Evolutionary conservation across 2,329 filamentous ascomycete genomes (phyloP), one percentile per base, ranked within the genome.

Genomic region (Trichoderma atroviride): DNA sequence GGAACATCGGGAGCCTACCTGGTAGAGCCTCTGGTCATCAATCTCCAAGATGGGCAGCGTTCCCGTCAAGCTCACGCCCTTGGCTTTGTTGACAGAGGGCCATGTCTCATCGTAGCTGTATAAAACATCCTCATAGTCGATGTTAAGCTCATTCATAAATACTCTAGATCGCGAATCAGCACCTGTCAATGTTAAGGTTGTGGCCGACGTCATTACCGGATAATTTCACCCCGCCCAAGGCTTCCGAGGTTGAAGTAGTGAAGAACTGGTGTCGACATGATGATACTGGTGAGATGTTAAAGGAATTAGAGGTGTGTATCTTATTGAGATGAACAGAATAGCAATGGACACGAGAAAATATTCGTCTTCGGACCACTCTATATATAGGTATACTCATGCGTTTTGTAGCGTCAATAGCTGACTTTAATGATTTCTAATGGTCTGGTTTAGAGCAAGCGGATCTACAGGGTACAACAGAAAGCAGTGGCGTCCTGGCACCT

Each of bases 31-130:
- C 9, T 72, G 58, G 5, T 76, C 79, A 43, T 80, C 75, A 68
- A 80, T 81, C 60, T 81, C 78, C 4, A 82, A 70, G 0, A 74
- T 74, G 2, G 80, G 80, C 11, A 82, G 63, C 24, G 73, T 73
- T 5, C 79, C 78, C 10, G 80, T 81, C 31, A 4, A 75, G 60
- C 3, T 74, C 74, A 24, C 74, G 33, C 14, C 76, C 31, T 35
- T 75, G 66, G 14, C 80, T 16, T 76, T 69, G 52, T 75, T 78
- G 9, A 70, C 73, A 22, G 68, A 31, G 2, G 71, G 64, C 69
- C 69, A 70, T 16, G 69, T 68, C 3, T 33, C 76, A 31, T 79
- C 77, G n/a, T 70, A 76, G 0, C 74, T 69, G 67, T 79, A 79
- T 24, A 62, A 59, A n/a, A 74, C 74, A 43, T 74, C 71, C 50